Percentiles rank a stretch among this genome's conserved stretches.
Evolutionary conservation across 2,329 filamentous ascomycete genomes (phyloP).

Genomic region (Emmonsia crescens): DNA sequence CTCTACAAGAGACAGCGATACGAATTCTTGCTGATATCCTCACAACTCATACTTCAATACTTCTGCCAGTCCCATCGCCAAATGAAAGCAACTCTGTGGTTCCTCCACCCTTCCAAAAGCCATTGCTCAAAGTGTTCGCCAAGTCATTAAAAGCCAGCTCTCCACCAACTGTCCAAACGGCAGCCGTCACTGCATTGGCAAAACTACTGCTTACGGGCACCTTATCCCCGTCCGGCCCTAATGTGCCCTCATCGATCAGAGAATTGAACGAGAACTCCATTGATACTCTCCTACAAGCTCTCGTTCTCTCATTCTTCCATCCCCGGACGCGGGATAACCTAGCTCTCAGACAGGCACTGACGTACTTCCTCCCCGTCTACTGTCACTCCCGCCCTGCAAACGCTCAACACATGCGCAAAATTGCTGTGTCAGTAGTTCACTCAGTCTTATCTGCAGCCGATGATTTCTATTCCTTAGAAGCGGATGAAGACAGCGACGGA

Average conservation of each 20-base stretch:
- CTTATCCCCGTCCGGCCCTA: slow-evolving; percentile 41
- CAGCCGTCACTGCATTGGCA: slow-evolving; percentile 67
- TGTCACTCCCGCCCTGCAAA: slow-evolving; percentile 77
- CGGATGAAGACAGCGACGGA: slow-evolving; percentile 61
- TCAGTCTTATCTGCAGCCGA: slow-evolving; percentile 50
- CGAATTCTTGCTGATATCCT: slow-evolving; percentile 91
- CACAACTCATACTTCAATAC: slow-evolving; percentile 72
- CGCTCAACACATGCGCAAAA: slow-evolving; percentile 64
- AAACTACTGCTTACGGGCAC: slow-evolving; percentile 77
- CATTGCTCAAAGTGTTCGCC: slow-evolving; percentile 74
- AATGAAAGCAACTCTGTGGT: slow-evolving; percentile 40
- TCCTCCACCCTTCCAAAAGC: slow-evolving; percentile 41
- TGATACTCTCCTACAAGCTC: slow-evolving; percentile 66
- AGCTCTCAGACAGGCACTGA: slow-evolving; percentile 71
- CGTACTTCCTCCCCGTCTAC: slow-evolving; percentile 91
- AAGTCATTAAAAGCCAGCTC: slow-evolving; percentile 65
- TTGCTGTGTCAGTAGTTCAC: slow-evolving; percentile 65
- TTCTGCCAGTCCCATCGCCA: slow-evolving; percentile 43
- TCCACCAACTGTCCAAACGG: slow-evolving; percentile 64
- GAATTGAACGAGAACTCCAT: slow-evolving; percentile 46
- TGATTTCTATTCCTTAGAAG: slow-evolving; percentile 59
- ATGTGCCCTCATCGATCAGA: slow-evolving; percentile 42
- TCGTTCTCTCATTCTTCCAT: slow-evolving; percentile 82
- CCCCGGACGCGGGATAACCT: slow-evolving; percentile 71
- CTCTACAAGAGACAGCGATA: slow-evolving; percentile 77